A percentile compares a stretch with the other conserved stretches of the same genome.
phyloP scores from a whole-genome alignment of 768 basidiomycete species.

The Phaeotremella skinneri region DNA sequence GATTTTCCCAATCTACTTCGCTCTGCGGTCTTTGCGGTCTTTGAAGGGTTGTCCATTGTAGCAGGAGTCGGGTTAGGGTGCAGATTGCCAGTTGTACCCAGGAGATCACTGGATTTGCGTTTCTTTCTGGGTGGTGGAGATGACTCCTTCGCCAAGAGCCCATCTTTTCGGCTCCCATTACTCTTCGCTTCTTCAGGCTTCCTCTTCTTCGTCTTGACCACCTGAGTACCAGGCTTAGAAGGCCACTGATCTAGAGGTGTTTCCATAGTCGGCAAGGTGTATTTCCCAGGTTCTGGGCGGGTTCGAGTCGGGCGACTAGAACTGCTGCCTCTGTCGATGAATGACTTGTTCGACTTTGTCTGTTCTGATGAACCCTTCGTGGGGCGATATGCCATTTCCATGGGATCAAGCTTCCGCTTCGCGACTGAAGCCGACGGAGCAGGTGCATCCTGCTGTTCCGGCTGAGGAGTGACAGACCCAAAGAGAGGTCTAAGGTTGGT shows the following conservation, averaged over 20 bases:
- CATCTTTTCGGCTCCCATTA: too few relatives aligned
- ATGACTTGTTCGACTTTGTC: neutral
- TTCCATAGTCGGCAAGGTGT: slow-evolving; percentile 14
- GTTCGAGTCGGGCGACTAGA: neutral
- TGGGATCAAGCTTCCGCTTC: neutral
- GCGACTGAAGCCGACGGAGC: neutral
- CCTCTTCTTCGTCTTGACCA: neutral
- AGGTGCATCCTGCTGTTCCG: too few relatives aligned
- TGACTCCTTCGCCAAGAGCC: too few relatives aligned
- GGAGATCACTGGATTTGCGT: neutral
- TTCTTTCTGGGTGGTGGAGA: too few relatives aligned
- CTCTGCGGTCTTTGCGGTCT: neutral
- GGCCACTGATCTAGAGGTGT: slow-evolving; percentile 10
- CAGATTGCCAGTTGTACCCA: neutral
- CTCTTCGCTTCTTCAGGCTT: neutral
- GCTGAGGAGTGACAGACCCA: too few relatives aligned
- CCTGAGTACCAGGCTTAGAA: neutral
- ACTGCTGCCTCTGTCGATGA: neutral
- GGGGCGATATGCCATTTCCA: neutral
- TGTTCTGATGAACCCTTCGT: neutral
- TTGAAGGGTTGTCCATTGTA: too few relatives aligned
- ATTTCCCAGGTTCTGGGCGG: slow-evolving; percentile 7
- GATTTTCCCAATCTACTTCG: neutral
- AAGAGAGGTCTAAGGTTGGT: too few relatives aligned
- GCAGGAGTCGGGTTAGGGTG: neutral